phyloP scores from a whole-genome alignment of 805 yeast species.

The Grigorovia humatica region DNA sequence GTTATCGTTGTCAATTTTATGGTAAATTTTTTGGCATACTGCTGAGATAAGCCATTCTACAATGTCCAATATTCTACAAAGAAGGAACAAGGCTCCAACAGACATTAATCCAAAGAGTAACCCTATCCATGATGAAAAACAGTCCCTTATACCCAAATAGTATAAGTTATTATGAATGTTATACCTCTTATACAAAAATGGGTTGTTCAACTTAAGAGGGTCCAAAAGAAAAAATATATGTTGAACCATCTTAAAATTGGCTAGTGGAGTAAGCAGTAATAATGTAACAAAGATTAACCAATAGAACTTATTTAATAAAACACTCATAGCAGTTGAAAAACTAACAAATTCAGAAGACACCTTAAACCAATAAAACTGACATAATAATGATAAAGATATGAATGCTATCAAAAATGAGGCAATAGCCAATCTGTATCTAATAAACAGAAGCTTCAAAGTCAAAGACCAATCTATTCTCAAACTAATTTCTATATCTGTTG shows the following conservation, averaged over 20 bases:
- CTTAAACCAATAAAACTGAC: conserved; percentile 44
- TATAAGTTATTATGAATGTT: conserved; percentile 42
- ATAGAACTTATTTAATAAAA: conserved; percentile 27
- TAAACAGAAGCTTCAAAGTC: conserved; percentile 57
- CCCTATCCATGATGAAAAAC: conserved; percentile 46
- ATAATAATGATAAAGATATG: conserved; percentile 38
- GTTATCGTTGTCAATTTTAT: not conserved
- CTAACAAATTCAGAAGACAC: conserved; percentile 32
- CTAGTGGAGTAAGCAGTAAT: conserved; percentile 31
- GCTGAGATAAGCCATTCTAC: not conserved
- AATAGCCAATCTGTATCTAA: conserved; percentile 67
- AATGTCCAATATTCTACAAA: not conserved
- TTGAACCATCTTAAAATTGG: conserved; percentile 29
- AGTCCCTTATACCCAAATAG: conserved; percentile 58
- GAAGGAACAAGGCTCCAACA: conserved; percentile 10
- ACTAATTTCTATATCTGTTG: conserved; percentile 7
- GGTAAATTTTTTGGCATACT: not conserved
- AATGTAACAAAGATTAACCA: conserved; percentile 17
- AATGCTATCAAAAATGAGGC: conserved; percentile 61
- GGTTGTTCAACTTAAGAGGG: conserved; percentile 42
- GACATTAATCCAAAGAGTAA: conserved; percentile 36
- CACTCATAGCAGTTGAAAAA: conserved; percentile 37
- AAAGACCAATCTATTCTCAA: conserved; percentile 18
- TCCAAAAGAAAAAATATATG: conserved; percentile 36
- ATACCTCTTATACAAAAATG: conserved; percentile 31